A percentile compares a stretch with the other conserved stretches of the same genome.
These are phyloP conservation scores for Aspergillus cejpii DNA, from an alignment of 2,329 filamentous ascomycete genomes.

Conservation along the genomic window DNA sequence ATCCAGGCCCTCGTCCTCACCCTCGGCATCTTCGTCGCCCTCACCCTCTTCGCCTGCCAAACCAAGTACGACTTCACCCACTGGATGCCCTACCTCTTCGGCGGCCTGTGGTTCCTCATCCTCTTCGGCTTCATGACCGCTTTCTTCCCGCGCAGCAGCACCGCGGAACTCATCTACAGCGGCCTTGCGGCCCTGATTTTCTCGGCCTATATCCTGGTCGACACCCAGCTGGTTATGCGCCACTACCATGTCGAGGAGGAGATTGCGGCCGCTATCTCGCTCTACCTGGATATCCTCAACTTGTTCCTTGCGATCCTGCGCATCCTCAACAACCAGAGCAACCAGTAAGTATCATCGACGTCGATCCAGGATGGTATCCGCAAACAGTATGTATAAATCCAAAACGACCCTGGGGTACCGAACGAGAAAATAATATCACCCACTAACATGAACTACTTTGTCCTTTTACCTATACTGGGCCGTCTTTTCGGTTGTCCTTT, in stretches of 20 bases:
- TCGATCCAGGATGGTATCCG: neutral
- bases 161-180: slow-evolving; percentile 76
- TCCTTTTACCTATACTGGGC: too few relatives aligned
- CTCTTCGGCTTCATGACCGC: slow-evolving; percentile 87
- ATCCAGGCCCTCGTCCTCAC: slow-evolving; percentile 87
- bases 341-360: slow-evolving; percentile 57
- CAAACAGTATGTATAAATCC: neutral
- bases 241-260: slow-evolving; percentile 98
- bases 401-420: too few relatives aligned
- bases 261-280: slow-evolving; percentile 87
- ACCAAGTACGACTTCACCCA: slow-evolving; percentile 96
- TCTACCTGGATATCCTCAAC: slow-evolving; percentile 96
- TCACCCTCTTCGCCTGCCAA: slow-evolving; percentile 85
- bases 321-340: slow-evolving; percentile 91
- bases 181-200: slow-evolving; percentile 79
- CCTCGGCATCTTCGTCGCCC: slow-evolving; percentile 56
- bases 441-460: too few relatives aligned
- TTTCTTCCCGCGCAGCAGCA: slow-evolving; percentile 80
- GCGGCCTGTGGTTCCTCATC: slow-evolving; percentile 79
- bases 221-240: slow-evolving; percentile 91
- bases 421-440: too few relatives aligned
- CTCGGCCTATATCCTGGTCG: slow-evolving; percentile 88
- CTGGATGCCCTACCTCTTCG: slow-evolving; percentile 94
- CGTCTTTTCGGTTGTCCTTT: too few relatives aligned
- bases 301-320: slow-evolving; percentile 91